phyloP scores from a whole-genome alignment of 768 basidiomycete genomes.

The Panus rudis region DNA sequence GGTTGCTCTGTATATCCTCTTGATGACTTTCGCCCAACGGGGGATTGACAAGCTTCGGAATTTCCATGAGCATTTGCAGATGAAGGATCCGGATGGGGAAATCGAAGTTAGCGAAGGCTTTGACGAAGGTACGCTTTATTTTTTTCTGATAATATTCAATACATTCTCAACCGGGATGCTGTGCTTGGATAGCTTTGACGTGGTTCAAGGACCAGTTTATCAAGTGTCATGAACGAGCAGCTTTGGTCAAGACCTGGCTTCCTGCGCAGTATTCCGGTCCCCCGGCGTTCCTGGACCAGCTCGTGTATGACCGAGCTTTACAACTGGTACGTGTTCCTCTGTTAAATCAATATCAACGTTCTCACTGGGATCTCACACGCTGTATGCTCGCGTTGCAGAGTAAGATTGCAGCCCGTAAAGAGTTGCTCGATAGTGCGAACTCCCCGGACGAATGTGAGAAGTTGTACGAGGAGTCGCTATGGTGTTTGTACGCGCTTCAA shows the following conservation, averaged over 20 bases:
- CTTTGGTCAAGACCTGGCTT: conserved; percentile 82
- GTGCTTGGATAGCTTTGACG: conserved; percentile 46
- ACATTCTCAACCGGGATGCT: too few relatives aligned
- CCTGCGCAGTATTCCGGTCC: conserved; percentile 78
- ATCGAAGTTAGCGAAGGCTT: conserved; percentile 75
- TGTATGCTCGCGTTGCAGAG: conserved; percentile 46
- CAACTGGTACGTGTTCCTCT: conserved; percentile 52
- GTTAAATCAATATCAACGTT: too few relatives aligned
- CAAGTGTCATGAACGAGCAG: conserved; percentile 89
- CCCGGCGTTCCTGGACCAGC: conserved; percentile 79
- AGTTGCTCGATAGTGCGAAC: conserved; percentile 72
- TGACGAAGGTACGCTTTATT: conserved; percentile 52
- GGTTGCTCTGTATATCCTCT: conserved; percentile 83
- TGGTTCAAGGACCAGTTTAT: conserved; percentile 96
- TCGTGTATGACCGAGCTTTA: conserved; percentile 90
- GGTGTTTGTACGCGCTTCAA: conserved; percentile 88
- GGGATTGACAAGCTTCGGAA: conserved; percentile 80
- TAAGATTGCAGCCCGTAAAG: conserved; percentile 86
- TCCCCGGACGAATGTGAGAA: conserved; percentile 83
- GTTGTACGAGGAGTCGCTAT: conserved; percentile 90
- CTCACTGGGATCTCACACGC: not conserved
- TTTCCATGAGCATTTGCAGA: conserved; percentile 76
- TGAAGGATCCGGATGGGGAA: conserved; percentile 69
- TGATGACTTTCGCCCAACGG: conserved; percentile 89
- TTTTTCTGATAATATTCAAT: too few relatives aligned